These are phyloP conservation scores for Akanthomyces uredinophilus DNA, from an alignment of 2,329 filamentous ascomycete genomes.

Conservation along the genomic window DNA sequence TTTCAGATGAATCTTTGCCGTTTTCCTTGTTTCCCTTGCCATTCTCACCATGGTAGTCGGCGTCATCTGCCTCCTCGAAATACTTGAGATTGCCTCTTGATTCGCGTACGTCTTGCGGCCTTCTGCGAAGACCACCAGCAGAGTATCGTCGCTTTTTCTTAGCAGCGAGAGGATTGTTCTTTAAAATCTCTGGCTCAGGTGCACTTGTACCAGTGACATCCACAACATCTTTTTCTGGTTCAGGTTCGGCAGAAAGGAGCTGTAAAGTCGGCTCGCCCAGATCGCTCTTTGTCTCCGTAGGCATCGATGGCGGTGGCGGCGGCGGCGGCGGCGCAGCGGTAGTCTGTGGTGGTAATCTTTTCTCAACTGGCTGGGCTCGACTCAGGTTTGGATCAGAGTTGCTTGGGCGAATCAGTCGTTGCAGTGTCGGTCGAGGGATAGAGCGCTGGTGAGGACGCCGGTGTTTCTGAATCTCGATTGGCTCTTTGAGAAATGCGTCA, in stretches of 20 bases:
- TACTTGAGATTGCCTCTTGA: conserved; percentile 78
- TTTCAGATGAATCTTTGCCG: background rate
- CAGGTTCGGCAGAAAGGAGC: conserved; percentile 27
- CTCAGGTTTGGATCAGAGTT: conserved; percentile 41
- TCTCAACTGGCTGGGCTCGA: conserved; percentile 8
- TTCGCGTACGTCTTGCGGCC: conserved; percentile 66
- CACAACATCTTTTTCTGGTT: conserved; percentile 37
- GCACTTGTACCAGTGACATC: conserved; percentile 61
- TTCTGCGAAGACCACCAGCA: conserved; percentile 72
- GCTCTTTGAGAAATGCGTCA: conserved; percentile 82
- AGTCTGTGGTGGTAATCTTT: conserved; percentile 1
- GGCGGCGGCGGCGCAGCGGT: conserved; percentile 1
- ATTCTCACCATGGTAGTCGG: conserved; percentile 43
- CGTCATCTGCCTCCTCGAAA: conserved; percentile 83
- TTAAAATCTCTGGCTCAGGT: conserved; percentile 54
- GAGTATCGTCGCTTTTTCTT: conserved; percentile 72
- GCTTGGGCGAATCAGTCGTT: conserved; percentile 39
- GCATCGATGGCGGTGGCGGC: background rate
- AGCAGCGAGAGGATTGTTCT: conserved; percentile 32
- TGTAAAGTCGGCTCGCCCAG: conserved; percentile 24
- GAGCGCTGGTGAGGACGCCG: conserved; percentile 64
- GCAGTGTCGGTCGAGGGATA: conserved; percentile 50
- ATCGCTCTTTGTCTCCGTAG: conserved; percentile 30
- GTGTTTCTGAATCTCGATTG: conserved; percentile 74
- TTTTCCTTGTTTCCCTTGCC: background rate